These are phyloP conservation scores for Aspergillus ibericus DNA, from an alignment of 2,329 filamentous ascomycete genomes.

Conservation along the genomic window DNA sequence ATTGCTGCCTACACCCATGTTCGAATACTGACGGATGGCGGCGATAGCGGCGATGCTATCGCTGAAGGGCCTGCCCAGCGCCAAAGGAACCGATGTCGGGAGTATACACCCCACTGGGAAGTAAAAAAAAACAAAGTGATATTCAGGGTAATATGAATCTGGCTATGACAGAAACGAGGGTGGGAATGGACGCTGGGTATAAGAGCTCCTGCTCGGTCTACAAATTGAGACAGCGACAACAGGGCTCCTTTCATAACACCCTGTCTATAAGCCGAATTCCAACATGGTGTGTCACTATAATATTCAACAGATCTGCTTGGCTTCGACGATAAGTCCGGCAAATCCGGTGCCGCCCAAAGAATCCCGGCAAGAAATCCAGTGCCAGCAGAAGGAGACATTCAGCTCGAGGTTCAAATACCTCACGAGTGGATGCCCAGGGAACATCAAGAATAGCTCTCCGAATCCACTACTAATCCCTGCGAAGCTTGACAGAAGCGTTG, in stretches of 20 bases:
- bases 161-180: neutral
- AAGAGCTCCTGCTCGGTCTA: neutral
- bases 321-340: neutral
- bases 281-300: neutral
- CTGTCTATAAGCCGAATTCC: neutral
- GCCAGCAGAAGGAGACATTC: neutral
- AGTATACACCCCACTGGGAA: neutral
- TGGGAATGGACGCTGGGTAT: too few relatives aligned
- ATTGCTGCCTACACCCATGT: neutral
- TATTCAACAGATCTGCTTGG: neutral
- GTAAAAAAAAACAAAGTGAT: neutral
- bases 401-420: neutral
- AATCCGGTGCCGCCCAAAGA: neutral
- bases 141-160: neutral
- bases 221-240: neutral
- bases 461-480: neutral
- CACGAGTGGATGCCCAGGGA: neutral
- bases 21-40: neutral
- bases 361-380: neutral
- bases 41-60: neutral
- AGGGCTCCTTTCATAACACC: neutral
- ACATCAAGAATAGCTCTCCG: neutral
- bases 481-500: neutral
- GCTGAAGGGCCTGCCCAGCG: neutral
- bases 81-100: neutral